Evolutionary conservation across 768 basidiomycete genomes (phyloP), one percentile per base, ranked within the genome.

Genomic region (Amyloporia xantha): DNA sequence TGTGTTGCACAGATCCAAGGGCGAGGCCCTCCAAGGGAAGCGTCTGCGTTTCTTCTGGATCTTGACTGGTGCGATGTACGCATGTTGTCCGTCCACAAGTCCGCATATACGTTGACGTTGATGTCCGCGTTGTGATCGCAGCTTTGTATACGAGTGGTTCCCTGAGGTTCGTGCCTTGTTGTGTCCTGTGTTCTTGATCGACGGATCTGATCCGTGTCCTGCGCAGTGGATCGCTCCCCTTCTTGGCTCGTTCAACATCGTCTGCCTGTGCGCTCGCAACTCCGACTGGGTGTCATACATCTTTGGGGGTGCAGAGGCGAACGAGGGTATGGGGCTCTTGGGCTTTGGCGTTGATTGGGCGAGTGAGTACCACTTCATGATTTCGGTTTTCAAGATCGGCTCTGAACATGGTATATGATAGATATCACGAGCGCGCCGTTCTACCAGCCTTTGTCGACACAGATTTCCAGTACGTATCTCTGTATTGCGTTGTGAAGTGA

Each of bases 1-100:
- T 27, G 44, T 45, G 10, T 30, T 45, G n/a, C 44, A 45, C 44
- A 27, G 44, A 3, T 28, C 25, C 17, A 45, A 45, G 44, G 44
- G 44, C 44, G 44, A 45, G 44, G 36, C 36, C 28, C 44, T 45
- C 44, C 44, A 45, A 30, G 44, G 44, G 24, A 45, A 45, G n/a
- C 12, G 44, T 3, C 21, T 45, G 10, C 27, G 33, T 11, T 45
- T 45, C 44, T 45, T 45, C 44, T 45, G 44, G 44, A 28, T 28
- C n/a, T 15, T 45, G 28, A 45, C 44, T 10, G 44, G 10, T 19
- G 30, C 19, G 4, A 27, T 45, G 25, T 45, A 11, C 15, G 44
- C 19, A 33, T 40, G 20, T 21, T 11, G 5, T 26, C 12, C 19
- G 11, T 19, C 19, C 20, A 20, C 19, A 11, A 19, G 10, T 40